Conservation (phyloP, 805 yeast species). For the Ogataea pilisensis region DNA sequence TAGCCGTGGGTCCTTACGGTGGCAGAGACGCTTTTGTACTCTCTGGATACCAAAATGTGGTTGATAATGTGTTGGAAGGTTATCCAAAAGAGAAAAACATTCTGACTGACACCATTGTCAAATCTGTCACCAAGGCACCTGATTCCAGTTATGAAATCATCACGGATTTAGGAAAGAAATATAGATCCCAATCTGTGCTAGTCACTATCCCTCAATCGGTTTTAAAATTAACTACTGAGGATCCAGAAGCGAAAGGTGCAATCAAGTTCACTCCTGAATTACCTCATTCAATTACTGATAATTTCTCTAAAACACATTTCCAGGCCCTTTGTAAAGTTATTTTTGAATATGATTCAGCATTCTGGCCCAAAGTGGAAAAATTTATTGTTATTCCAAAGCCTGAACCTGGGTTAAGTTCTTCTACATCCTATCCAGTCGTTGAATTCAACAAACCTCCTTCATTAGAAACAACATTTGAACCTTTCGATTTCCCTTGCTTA, state of each 20-base stretch:
- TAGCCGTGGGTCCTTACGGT: constrained; percentile 21
- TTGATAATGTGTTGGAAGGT: constrained; percentile 25
- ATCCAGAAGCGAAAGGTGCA: constrained; percentile 24
- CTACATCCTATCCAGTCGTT: constrained; percentile 7
- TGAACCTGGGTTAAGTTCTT: constrained; percentile 13
- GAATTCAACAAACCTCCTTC: constrained; percentile 13
- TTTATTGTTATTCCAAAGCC: constrained; percentile 27
- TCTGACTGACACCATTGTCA: constrained; percentile 19
- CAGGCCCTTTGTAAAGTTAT: constrained; percentile 42
- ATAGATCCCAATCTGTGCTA: constrained; percentile 34
- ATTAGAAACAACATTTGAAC: constrained; percentile 8
- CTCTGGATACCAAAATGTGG: constrained; percentile 25
- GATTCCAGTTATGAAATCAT: constrained; percentile 12
- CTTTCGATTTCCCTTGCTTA: constrained; percentile 29
- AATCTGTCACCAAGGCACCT: constrained; percentile 24
- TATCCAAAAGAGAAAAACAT: constrained; percentile 24
- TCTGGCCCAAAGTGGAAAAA: constrained; percentile 39
- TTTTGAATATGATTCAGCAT: constrained; percentile 39
- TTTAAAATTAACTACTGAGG: constrained; percentile 31
- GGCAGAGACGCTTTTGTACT: constrained; percentile 32
- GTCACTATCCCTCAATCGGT: constrained; percentile 50
- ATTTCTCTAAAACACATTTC: constrained; percentile 31
- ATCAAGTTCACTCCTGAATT: constrained; percentile 33
- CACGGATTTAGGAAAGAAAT: constrained; percentile 16
- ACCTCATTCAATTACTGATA: constrained; percentile 29